Percentiles rank a stretch among this genome's conserved stretches.
Conservation (phyloP, 2,329 filamentous ascomycete species). For the Sarocladium strictum region DNA sequence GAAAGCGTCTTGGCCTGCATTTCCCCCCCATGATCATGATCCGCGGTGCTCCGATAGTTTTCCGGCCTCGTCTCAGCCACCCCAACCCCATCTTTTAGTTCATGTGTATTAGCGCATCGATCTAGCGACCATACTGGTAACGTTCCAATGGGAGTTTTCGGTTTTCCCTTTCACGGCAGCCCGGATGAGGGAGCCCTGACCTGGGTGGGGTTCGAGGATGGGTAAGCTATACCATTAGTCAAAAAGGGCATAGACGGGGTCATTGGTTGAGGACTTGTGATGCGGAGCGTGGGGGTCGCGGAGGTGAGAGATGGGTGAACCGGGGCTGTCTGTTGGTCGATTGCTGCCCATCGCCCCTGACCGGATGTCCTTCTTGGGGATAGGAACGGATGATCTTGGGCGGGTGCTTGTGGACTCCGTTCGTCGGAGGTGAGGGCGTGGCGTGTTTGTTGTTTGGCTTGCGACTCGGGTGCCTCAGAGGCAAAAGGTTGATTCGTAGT, state of each 20-base stretch:
- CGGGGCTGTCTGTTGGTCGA: too few relatives aligned
- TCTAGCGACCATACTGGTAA: too few relatives aligned
- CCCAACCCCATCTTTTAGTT: background rate
- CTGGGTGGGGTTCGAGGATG: background rate
- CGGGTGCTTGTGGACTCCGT: background rate
- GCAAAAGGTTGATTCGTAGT: background rate
- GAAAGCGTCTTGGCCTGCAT: background rate
- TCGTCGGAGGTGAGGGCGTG: background rate
- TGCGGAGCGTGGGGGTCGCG: background rate
- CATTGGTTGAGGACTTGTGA: background rate
- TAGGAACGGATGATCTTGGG: background rate
- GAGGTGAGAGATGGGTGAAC: too few relatives aligned
- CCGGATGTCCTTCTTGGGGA: too few relatives aligned
- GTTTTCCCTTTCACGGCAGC: background rate
- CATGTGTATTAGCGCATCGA: background rate
- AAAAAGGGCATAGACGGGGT: too few relatives aligned
- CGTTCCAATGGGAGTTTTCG: background rate
- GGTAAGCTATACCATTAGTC: conserved; percentile 2
- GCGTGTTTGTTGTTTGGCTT: background rate
- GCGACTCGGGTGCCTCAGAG: background rate
- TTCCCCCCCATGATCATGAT: too few relatives aligned
- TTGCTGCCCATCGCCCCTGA: too few relatives aligned
- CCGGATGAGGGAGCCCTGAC: background rate
- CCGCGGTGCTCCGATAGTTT: background rate
- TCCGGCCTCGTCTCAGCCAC: background rate